A percentile compares a stretch with the other conserved stretches of the same genome.
Evolutionary conservation across 192 early-diverging fungal species (phyloP).

Genomic region (Glomus cerebriforme): DNA sequence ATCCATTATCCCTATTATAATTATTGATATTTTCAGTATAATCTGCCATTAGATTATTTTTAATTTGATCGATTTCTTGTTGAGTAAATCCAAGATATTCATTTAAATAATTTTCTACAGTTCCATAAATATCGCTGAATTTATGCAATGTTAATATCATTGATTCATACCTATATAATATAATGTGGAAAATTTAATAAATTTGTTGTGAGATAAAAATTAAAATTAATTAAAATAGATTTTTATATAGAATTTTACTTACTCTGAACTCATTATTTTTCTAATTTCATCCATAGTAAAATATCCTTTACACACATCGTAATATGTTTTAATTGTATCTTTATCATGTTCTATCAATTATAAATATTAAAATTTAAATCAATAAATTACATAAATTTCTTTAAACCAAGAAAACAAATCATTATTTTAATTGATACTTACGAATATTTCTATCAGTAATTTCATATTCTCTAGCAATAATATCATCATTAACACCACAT

Average conservation of each 20-base stretch:
- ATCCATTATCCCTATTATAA: too few species aligned
- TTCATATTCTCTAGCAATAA: constrained; percentile 67
- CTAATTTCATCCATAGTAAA: background rate
- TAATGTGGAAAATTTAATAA: background rate
- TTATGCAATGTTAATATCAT: background rate
- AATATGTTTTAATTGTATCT: background rate
- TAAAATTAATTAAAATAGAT: background rate
- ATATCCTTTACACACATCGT: background rate
- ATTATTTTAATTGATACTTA: background rate
- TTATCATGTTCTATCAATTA: background rate
- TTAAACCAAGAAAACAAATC: background rate
- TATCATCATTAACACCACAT: constrained; percentile 65
- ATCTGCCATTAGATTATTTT: background rate
- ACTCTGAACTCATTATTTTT: background rate
- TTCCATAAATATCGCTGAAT: background rate
- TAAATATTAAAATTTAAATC: background rate
- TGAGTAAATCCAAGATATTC: background rate
- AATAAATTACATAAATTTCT: background rate
- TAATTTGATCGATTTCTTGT: background rate
- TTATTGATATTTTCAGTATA: too few species aligned
- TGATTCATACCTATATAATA: background rate
- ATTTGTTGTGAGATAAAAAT: background rate
- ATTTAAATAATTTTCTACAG: background rate
- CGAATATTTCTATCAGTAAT: constrained; percentile 37
- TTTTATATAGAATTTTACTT: background rate